Percentiles rank a stretch among this genome's conserved stretches.
Conservation (phyloP, 768 basidiomycete genomes). For the Dacryopinax spathularia region DNA sequence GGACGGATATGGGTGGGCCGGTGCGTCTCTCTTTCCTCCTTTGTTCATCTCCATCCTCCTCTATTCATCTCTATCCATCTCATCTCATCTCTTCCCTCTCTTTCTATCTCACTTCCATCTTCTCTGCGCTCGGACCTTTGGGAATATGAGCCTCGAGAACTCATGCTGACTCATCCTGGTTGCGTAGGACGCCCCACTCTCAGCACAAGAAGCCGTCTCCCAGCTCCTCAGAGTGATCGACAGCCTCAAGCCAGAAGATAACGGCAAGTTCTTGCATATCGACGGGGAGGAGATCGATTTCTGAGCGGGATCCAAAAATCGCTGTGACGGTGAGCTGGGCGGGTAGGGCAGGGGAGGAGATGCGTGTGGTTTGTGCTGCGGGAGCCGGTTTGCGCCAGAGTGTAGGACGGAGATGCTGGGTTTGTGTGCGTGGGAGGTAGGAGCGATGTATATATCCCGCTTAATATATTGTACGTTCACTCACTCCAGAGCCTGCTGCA, state of each 20-base stretch:
- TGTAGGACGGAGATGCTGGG: too few species aligned
- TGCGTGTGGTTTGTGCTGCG: background rate
- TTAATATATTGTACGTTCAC: too few species aligned
- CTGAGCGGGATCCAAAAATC: too few species aligned
- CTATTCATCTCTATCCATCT: background rate
- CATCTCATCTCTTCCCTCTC: background rate
- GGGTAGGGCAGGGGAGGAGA: background rate
- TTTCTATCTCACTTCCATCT: background rate
- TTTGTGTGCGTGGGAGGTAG: too few species aligned
- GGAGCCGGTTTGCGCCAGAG: too few species aligned
- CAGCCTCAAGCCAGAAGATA: background rate
- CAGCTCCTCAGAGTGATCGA: background rate
- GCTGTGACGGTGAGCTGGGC: background rate
- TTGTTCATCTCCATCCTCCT: background rate
- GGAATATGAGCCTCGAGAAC: too few species aligned
- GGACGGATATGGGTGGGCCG: conserved; percentile 1
- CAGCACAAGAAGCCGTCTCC: background rate
- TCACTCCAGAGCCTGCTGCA: too few species aligned
- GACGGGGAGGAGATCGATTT: background rate
- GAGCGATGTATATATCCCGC: too few species aligned
- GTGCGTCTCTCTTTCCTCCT: background rate
- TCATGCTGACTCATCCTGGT: background rate
- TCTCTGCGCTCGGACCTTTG: background rate
- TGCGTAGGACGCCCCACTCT: background rate
- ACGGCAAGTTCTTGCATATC: conserved; percentile 1